phyloP scores from a whole-genome alignment of 169 alveolate species.

The Babesia ovis region DNA sequence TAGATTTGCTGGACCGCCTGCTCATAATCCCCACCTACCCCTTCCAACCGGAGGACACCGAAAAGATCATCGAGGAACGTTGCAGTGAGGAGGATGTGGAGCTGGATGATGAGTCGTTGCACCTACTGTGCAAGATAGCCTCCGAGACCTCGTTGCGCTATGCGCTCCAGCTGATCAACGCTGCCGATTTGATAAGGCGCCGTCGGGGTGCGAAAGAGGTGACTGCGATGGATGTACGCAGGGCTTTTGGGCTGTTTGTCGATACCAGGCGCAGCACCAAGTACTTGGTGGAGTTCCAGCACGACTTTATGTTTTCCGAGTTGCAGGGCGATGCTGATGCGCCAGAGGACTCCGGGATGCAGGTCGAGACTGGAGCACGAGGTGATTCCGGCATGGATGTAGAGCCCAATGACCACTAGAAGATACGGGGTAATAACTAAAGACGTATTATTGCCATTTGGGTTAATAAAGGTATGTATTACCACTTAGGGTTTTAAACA shows the following conservation, averaged over 20 bases:
- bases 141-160: constrained; percentile 94
- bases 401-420: too few species aligned
- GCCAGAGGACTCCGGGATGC: not conserved
- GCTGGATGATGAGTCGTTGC: constrained; percentile 93
- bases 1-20: constrained; percentile 96
- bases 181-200: constrained; percentile 86
- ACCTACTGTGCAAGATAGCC: constrained; percentile 93
- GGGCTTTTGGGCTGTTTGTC: constrained; percentile 93
- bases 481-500: too few species aligned
- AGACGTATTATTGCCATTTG: too few species aligned
- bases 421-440: too few species aligned
- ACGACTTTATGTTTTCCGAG: constrained; percentile 90
- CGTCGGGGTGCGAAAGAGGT: constrained; percentile 87
- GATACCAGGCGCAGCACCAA: constrained; percentile 95
- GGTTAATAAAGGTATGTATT: too few species aligned
- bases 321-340: constrained; percentile 1
- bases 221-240: constrained; percentile 92
- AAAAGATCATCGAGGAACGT: constrained; percentile 91
- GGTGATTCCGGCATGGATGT: too few species aligned
- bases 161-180: constrained; percentile 89
- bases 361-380: too few species aligned
- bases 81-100: constrained; percentile 98
- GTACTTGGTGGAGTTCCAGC: constrained; percentile 89
- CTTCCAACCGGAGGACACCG: constrained; percentile 88
- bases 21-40: constrained; percentile 97